phyloP scores from a whole-genome alignment of 257 asterid genomes.

The Lavandula angustifolia region DNA sequence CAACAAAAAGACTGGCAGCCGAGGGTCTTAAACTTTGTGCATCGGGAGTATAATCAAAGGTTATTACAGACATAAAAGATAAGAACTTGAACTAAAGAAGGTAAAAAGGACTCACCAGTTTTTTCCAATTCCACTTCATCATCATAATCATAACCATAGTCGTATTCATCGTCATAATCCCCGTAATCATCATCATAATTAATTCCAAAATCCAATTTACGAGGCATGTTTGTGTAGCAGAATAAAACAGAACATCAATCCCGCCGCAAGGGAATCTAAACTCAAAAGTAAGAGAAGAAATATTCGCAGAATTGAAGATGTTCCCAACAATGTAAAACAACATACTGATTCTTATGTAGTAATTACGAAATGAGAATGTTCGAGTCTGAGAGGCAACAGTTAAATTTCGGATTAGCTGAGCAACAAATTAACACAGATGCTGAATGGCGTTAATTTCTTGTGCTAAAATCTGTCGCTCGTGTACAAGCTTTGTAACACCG shows the following conservation, averaged over 20 bases:
- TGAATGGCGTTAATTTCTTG: not conserved
- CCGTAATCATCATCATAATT: conserved; percentile 54
- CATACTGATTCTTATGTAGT: conserved; percentile 2
- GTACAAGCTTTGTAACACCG: too few relatives aligned
- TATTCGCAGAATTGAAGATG: conserved; percentile 5
- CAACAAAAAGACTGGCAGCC: conserved; percentile 1
- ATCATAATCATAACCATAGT: conserved; percentile 44
- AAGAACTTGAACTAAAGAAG: not conserved
- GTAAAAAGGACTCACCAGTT: conserved; percentile 48
- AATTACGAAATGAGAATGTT: conserved; percentile 18
- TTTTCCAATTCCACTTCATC: conserved; percentile 43
- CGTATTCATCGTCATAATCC: conserved; percentile 55
- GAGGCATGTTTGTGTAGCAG: conserved; percentile 63
- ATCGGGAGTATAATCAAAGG: conserved; percentile 6
- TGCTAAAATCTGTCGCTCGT: too few relatives aligned
- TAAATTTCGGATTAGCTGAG: not conserved
- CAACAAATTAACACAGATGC: conserved; percentile 10
- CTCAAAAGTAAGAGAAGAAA: not conserved
- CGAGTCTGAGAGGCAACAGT: not conserved
- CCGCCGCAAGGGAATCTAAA: not conserved
- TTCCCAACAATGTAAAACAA: conserved; percentile 10
- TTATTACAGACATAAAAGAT: not conserved
- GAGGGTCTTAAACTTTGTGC: not conserved
- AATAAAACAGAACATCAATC: conserved; percentile 7
- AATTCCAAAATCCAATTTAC: conserved; percentile 54